Conservation (phyloP, 164 flowering plant genomes). For the Tetracentron sinense region DNA sequence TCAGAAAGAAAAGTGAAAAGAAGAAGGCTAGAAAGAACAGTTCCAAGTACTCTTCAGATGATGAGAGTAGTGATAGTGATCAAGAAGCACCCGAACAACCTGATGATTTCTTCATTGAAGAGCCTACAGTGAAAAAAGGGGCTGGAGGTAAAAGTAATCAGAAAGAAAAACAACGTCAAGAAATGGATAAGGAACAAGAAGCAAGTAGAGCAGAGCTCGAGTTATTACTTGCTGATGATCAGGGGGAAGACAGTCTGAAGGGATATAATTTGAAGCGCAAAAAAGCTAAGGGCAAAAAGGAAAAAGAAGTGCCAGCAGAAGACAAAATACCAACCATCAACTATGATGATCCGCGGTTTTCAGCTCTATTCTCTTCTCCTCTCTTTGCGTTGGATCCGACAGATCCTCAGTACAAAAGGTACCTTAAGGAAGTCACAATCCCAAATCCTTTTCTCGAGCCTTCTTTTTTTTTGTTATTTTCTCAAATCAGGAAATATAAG, state of each 20-base stretch:
- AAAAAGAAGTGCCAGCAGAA: slow-evolving; percentile 42
- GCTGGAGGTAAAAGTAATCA: slow-evolving; percentile 14
- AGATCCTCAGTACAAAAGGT: slow-evolving; percentile 88
- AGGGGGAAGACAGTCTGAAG: slow-evolving; percentile 47
- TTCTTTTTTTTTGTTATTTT: slow-evolving; percentile 3
- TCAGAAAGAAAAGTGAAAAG: slow-evolving; percentile 69
- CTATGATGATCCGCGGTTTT: slow-evolving; percentile 68
- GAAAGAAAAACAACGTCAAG: slow-evolving; percentile 24
- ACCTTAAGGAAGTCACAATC: not conserved
- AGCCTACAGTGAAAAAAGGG: slow-evolving; percentile 31
- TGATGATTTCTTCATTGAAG: slow-evolving; percentile 86
- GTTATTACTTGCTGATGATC: slow-evolving; percentile 73
- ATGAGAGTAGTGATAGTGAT: slow-evolving; percentile 56
- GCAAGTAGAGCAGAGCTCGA: slow-evolving; percentile 86
- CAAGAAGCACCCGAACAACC: slow-evolving; percentile 39
- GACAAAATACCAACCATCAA: slow-evolving; percentile 57
- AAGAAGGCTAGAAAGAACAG: slow-evolving; percentile 53
- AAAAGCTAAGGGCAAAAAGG: slow-evolving; percentile 55
- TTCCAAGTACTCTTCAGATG: slow-evolving; percentile 60
- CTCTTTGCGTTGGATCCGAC: slow-evolving; percentile 87
- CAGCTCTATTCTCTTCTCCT: slow-evolving; percentile 48
- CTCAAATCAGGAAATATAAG: not conserved
- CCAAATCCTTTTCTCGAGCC: not conserved
- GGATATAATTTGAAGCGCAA: slow-evolving; percentile 76
- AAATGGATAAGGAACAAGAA: slow-evolving; percentile 42